Evolutionary conservation across 495 filamentous ascomycete genomes (phyloP).

Genomic region (Daldinia decipiens): DNA sequence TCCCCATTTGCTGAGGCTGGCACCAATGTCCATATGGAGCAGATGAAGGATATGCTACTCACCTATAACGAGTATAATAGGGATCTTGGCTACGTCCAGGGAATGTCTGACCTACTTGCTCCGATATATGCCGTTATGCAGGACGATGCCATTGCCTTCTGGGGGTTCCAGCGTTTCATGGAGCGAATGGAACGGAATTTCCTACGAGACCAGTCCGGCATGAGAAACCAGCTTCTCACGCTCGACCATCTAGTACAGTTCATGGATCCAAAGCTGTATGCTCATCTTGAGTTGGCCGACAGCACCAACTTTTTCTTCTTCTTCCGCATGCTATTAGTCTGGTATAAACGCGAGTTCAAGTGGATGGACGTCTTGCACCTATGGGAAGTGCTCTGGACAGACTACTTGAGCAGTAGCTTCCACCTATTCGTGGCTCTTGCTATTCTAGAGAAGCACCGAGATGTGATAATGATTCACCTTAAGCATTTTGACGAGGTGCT

Average conservation of each 20-base stretch:
- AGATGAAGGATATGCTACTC: constrained; percentile 98
- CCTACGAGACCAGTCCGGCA: constrained; percentile 92
- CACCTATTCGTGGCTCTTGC: constrained; percentile 94
- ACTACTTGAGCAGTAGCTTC: constrained; percentile 86
- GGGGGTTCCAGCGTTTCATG: constrained; percentile 97
- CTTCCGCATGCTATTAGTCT: constrained; percentile 97
- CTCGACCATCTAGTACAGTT: constrained; percentile 94
- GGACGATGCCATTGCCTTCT: constrained; percentile 96
- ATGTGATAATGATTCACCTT: constrained; percentile 93
- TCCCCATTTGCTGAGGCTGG: constrained; percentile 91
- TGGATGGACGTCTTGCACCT: constrained; percentile 87
- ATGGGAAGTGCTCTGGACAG: constrained; percentile 96
- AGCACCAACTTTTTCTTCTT: constrained; percentile 99
- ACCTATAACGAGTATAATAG: constrained; percentile 98
- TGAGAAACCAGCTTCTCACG: constrained; percentile 89
- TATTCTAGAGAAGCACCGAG: constrained; percentile 93
- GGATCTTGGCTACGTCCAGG: constrained; percentile 94
- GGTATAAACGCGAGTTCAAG: constrained; percentile 97
- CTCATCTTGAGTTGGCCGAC: constrained; percentile 88
- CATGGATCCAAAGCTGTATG: constrained; percentile 93
- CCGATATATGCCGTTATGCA: constrained; percentile 97
- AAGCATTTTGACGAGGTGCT: constrained; percentile 96
- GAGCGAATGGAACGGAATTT: constrained; percentile 98
- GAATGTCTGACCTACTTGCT: constrained; percentile 96
- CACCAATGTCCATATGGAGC: constrained; percentile 97